Evolutionary conservation across 1,284 basidiomycete species (phyloP).

Genomic region (Naganishia cerealis): DNA sequence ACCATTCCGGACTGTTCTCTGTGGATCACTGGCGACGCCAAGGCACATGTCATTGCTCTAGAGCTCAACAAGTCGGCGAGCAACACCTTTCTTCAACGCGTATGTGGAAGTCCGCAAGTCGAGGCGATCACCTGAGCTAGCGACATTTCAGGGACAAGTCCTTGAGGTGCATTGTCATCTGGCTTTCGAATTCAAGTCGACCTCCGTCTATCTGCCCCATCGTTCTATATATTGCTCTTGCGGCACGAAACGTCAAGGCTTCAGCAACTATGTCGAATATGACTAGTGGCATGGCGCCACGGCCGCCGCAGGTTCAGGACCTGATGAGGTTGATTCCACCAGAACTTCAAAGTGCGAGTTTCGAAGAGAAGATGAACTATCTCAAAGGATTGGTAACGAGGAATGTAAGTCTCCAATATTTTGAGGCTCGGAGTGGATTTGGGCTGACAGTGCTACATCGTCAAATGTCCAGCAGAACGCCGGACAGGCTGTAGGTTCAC

Average conservation of each 20-base stretch:
- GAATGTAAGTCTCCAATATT: constrained; percentile 4
- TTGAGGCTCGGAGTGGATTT: background rate
- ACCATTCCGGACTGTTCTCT: background rate
- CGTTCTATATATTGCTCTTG: background rate
- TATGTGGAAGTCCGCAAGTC: background rate
- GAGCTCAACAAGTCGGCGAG: background rate
- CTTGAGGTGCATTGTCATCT: background rate
- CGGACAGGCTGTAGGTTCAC: constrained; percentile 13
- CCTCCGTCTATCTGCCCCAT: background rate
- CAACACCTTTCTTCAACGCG: background rate
- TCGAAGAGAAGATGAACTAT: constrained; percentile 24
- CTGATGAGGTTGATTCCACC: constrained; percentile 26
- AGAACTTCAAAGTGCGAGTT: constrained; percentile 26
- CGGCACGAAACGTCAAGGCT: background rate
- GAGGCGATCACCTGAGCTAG: background rate
- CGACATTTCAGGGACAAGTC: background rate
- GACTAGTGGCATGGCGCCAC: constrained; percentile 12
- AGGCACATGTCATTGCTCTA: background rate
- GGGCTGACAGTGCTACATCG: background rate
- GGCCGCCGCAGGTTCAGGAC: constrained; percentile 26
- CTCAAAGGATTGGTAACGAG: constrained; percentile 17
- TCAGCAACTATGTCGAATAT: constrained; percentile 9
- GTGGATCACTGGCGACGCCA: background rate
- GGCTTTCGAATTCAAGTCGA: background rate
- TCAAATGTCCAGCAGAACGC: constrained; percentile 2